Percentiles rank a stretch among this genome's conserved stretches.
phyloP scores from a whole-genome alignment of 2,329 filamentous ascomycete genomes.

The Boeremia exigua region DNA sequence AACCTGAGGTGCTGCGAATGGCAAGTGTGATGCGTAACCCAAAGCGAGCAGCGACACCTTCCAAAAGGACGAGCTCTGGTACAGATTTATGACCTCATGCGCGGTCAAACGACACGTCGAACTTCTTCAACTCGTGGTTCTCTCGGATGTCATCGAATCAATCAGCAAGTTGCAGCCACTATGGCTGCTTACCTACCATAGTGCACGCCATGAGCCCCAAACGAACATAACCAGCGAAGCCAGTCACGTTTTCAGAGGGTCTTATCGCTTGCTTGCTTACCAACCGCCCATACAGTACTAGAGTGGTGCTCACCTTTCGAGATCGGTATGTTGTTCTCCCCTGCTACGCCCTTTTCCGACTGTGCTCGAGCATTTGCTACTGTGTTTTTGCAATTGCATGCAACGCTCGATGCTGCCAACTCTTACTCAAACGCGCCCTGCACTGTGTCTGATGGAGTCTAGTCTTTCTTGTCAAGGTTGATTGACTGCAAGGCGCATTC shows the following conservation, averaged over 20 bases:
- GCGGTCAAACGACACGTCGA: not conserved
- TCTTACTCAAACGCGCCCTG: not conserved
- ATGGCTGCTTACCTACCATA: slow-evolving; percentile 30
- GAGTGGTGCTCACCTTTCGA: slow-evolving; percentile 11
- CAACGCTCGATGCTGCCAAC: slow-evolving; percentile 9
- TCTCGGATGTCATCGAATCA: slow-evolving; percentile 12
- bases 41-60: not conserved
- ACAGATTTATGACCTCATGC: not conserved
- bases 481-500: slow-evolving; percentile 13
- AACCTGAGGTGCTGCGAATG: not conserved
- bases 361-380: not conserved
- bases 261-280: slow-evolving; percentile 14
- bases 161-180: slow-evolving; percentile 22
- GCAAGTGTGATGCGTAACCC: not conserved
- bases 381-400: not conserved
- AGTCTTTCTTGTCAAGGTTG: slow-evolving; percentile 1
- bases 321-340: slow-evolving; percentile 14
- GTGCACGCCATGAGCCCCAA: slow-evolving; percentile 16
- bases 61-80: not conserved
- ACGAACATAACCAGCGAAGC: slow-evolving; percentile 9
- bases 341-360: slow-evolving; percentile 3
- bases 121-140: not conserved
- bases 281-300: slow-evolving; percentile 6
- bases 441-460: not conserved
- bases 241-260: slow-evolving; percentile 6